phyloP scores from a whole-genome alignment of 2,329 filamentous ascomycete genomes.

The Didymella pinodella region DNA sequence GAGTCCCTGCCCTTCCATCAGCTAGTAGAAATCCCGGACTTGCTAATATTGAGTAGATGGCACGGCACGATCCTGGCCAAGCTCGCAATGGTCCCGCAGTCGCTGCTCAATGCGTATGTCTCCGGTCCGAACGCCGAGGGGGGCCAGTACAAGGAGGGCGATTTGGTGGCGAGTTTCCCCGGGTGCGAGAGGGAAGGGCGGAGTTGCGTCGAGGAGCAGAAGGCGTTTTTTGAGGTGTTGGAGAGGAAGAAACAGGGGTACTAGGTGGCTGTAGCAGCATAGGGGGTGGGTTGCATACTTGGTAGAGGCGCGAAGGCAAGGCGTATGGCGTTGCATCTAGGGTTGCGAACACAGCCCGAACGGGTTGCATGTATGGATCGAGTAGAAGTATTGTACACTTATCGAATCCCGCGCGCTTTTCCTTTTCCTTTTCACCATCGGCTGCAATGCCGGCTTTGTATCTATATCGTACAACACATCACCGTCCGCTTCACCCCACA shows the following conservation, averaged over 20 bases:
- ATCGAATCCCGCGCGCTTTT: neutral
- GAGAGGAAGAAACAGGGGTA: constrained; percentile 29
- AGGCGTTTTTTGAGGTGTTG: constrained; percentile 55
- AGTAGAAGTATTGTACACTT: neutral
- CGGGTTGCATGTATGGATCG: neutral
- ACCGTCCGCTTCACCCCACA: neutral
- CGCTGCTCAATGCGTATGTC: constrained; percentile 80
- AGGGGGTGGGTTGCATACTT: neutral
- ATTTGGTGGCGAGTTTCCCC: constrained; percentile 81
- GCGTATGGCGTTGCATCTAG: constrained; percentile 2
- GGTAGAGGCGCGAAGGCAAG: neutral
- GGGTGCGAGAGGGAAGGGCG: constrained; percentile 69
- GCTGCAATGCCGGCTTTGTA: neutral
- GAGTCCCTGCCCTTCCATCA: constrained; percentile 25
- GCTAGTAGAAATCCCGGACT: too few relatives aligned
- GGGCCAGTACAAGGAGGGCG: constrained; percentile 78
- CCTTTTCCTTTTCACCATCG: neutral
- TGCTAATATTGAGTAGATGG: constrained; percentile 73
- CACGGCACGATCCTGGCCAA: constrained; percentile 94
- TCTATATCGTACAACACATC: neutral
- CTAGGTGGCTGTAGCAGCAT: neutral
- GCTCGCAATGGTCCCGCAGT: constrained; percentile 87
- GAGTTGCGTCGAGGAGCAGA: constrained; percentile 77
- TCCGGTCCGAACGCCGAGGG: constrained; percentile 45
- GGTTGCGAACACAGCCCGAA: neutral